A percentile compares a stretch with the other conserved stretches of the same genome.
These are phyloP conservation scores for Erodium maritimum DNA, from an alignment of 345 rosid genomes.

Conservation along the genomic window DNA sequence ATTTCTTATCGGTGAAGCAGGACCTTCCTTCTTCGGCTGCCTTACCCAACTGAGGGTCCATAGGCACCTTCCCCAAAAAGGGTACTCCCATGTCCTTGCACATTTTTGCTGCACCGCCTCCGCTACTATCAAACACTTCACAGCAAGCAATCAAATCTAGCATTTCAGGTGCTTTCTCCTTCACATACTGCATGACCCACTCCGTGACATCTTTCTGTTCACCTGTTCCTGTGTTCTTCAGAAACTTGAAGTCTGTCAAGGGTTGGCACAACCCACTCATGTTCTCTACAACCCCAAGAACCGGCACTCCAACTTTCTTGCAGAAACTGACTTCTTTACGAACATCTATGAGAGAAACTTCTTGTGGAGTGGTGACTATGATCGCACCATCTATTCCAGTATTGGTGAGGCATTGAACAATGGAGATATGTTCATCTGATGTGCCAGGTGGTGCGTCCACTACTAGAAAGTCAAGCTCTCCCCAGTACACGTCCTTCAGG, in stretches of 20 bases:
- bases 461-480: conserved; percentile 79
- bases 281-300: conserved; percentile 95
- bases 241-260: conserved; percentile 49
- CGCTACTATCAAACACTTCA: conserved; percentile 81
- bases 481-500: conserved; percentile 85
- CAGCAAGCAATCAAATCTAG: conserved; percentile 38
- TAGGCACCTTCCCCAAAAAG: conserved; percentile 79
- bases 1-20: conserved; percentile 60
- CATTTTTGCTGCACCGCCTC: conserved; percentile 78
- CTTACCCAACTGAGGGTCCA: conserved; percentile 79
- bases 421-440: conserved; percentile 90
- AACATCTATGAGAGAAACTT: conserved; percentile 87
- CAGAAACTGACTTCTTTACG: conserved; percentile 89
- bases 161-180: conserved; percentile 69
- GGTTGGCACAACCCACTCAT: conserved; percentile 89
- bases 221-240: conserved; percentile 35
- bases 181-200: conserved; percentile 33
- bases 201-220: conserved; percentile 53
- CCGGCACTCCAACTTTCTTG: conserved; percentile 77
- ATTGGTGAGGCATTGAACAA: conserved; percentile 76
- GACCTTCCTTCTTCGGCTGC: conserved; percentile 88
- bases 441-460: conserved; percentile 98
- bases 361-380: conserved; percentile 85
- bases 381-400: conserved; percentile 90
- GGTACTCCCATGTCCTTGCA: conserved; percentile 74